Base-by-base conservation (phyloP, 768 basidiomycete species). In the Mycena belliarum region DNA sequence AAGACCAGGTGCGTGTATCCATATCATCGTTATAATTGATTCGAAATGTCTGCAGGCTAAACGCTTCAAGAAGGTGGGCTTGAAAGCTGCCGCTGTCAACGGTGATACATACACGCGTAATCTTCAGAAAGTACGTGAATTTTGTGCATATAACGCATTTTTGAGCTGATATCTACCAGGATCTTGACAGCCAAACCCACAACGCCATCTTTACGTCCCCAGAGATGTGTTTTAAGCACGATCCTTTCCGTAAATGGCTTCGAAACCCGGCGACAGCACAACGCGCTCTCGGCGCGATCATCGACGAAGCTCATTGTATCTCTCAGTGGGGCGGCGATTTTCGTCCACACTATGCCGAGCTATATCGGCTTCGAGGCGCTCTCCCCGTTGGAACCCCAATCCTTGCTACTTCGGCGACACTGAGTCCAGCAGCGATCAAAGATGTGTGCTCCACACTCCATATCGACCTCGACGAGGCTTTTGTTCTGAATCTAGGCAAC, bases 221-320 rank as follows among this genome's bases (percentile, higher is more conserved):
- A 0, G 75, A 79, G 52, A 75, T 78, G 75, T 73, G 72, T 23
- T 65, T 76, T 25, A 53, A 69, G 53, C 69, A 77, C 60, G 37
- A 57, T 2, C 55, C 23, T 1, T 75, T 76, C 53, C 66, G 68
- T 0, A 52, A 68, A 35, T 28, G 65, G 4, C 60, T 78, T 42
- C 50, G 25, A 16, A 24, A 12, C 46, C 46, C 0, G 5, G 12
- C 43, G 12, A 15, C 49, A 0, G 42, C 21, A n/a, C 20, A 48
- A 11, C 32, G 35, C 9, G 60, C 77, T 26, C 49, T 40, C 6
- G 63, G 60, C 18, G 32, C 74, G 16, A 65, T 79, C 26, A 55
- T 77, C n/a, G 76, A 76, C 49, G 75, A 79, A 49, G 75, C 73
- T 0, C 78, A 79, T 49, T 76, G 73, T 44, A 75, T 70, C 24